Evolutionary conservation across 1,284 basidiomycete species (phyloP).

Genomic region (Cystobasidiaceae sp.): DNA sequence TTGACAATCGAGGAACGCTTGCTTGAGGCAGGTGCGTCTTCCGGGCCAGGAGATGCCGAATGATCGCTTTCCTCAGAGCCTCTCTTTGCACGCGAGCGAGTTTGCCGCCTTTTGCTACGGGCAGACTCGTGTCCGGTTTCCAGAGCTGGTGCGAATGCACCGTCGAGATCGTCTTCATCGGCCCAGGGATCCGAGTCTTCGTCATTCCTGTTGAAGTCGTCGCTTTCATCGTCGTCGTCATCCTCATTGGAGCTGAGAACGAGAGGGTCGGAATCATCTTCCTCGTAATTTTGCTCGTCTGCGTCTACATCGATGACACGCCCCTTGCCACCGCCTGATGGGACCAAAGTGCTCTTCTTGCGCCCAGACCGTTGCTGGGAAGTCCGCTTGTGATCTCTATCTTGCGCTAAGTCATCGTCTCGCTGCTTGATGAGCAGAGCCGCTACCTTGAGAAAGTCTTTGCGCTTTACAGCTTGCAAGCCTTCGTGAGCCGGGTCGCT

Average conservation of each 20-base stretch:
- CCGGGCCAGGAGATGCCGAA: neutral
- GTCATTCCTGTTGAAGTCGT: slow-evolving; percentile 7
- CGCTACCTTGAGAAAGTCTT: slow-evolving; percentile 23
- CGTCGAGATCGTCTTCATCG: slow-evolving; percentile 28
- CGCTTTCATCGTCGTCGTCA: slow-evolving; percentile 26
- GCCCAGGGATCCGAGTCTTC: slow-evolving; percentile 31
- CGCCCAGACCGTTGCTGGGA: neutral
- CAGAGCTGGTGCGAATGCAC: slow-evolving; percentile 10
- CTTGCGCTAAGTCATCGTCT: slow-evolving; percentile 20
- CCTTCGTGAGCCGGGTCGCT: slow-evolving; percentile 17
- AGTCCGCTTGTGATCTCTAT: neutral
- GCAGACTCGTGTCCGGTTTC: slow-evolving; percentile 7
- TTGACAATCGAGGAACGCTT: too few species aligned
- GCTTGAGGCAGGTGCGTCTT: neutral
- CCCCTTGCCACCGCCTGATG: slow-evolving; percentile 25
- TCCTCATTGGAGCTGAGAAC: slow-evolving; percentile 18
- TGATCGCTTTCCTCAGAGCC: neutral
- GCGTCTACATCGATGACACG: slow-evolving; percentile 19
- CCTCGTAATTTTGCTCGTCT: slow-evolving; percentile 17
- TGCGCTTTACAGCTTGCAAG: slow-evolving; percentile 23
- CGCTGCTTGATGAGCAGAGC: slow-evolving; percentile 19
- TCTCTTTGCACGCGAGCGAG: slow-evolving; percentile 12
- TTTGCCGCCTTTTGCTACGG: slow-evolving; percentile 3
- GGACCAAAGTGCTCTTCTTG: slow-evolving; percentile 16
- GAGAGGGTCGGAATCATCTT: slow-evolving; percentile 29